Conservation (phyloP, 1,139 yeast genomes). For the Yamadazyma atlantica region DNA sequence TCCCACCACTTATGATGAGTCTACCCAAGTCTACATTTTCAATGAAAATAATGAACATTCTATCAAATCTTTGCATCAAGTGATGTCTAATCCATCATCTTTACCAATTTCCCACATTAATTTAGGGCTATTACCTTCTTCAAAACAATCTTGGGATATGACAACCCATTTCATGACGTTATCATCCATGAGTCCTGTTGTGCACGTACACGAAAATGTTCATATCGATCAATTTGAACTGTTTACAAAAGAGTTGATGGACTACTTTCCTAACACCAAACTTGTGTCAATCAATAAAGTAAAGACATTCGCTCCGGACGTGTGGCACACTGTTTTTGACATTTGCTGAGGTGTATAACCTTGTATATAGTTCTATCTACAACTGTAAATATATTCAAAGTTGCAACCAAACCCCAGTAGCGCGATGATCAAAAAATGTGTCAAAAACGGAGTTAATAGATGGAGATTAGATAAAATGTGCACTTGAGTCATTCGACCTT, state of each 20-base stretch:
- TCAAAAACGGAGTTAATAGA: neutral
- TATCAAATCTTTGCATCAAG: conserved; percentile 31
- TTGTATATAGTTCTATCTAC: neutral
- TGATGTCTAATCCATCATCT: conserved; percentile 37
- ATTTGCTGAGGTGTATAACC: neutral
- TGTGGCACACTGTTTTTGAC: conserved; percentile 77
- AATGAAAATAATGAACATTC: conserved; percentile 62
- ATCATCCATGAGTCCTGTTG: conserved; percentile 21
- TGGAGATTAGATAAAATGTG: neutral
- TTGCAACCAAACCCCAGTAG: too few relatives aligned
- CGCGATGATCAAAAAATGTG: too few relatives aligned
- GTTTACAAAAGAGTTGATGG: conserved; percentile 23
- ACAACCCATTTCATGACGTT: conserved; percentile 31
- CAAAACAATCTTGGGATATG: conserved; percentile 59
- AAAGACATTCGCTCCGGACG: conserved; percentile 85
- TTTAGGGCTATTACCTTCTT: conserved; percentile 73
- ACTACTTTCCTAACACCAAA: conserved; percentile 14
- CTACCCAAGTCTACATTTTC: conserved; percentile 42
- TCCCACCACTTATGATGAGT: conserved; percentile 18
- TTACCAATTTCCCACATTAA: conserved; percentile 61
- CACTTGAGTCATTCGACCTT: neutral
- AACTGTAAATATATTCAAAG: neutral
- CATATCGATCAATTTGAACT: conserved; percentile 39
- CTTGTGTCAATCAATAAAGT: conserved; percentile 52
- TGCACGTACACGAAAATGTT: conserved; percentile 81